Conservation (phyloP, 2,329 filamentous ascomycete species). For the Trichoderma asperellum region DNA sequence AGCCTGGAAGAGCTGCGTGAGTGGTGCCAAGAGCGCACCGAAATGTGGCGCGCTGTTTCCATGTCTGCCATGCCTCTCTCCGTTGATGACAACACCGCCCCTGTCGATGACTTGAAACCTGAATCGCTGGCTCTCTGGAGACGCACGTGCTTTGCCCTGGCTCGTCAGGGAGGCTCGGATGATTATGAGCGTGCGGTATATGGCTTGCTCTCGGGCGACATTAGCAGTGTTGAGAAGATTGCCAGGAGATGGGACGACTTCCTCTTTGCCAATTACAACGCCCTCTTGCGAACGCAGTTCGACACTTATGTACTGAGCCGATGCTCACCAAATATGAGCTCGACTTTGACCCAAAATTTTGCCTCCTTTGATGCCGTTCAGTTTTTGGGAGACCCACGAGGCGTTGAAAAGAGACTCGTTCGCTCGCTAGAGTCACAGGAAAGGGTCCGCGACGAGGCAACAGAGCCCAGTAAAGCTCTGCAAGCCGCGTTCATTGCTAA, state of each 20-base stretch:
- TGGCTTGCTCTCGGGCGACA: conserved; percentile 84
- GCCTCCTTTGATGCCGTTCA: conserved; percentile 67
- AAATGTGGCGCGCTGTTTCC: conserved; percentile 86
- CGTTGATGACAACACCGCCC: conserved; percentile 51
- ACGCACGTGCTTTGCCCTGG: conserved; percentile 73
- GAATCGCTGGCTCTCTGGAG: conserved; percentile 69
- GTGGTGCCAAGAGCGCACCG: conserved; percentile 84
- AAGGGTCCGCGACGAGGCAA: conserved; percentile 61
- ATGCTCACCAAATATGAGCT: conserved; percentile 57
- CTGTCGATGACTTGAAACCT: conserved; percentile 42
- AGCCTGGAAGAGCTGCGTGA: conserved; percentile 73
- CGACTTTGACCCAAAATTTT: conserved; percentile 61
- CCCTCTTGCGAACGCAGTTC: conserved; percentile 79
- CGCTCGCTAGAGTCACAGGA: conserved; percentile 60
- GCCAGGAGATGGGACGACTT: conserved; percentile 84
- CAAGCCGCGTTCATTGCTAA: conserved; percentile 75
- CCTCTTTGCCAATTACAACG: conserved; percentile 85
- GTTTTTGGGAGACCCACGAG: conserved; percentile 60
- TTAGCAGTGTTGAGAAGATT: conserved; percentile 74
- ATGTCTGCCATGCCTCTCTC: conserved; percentile 73
- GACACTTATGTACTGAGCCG: conserved; percentile 67
- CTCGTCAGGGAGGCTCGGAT: conserved; percentile 70
- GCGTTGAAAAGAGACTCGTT: conserved; percentile 62
- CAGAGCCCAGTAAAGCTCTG: conserved; percentile 71
- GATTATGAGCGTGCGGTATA: conserved; percentile 89